Conservation (phyloP, 148 eudicot species). For the Vaccinium myrtillus region DNA sequence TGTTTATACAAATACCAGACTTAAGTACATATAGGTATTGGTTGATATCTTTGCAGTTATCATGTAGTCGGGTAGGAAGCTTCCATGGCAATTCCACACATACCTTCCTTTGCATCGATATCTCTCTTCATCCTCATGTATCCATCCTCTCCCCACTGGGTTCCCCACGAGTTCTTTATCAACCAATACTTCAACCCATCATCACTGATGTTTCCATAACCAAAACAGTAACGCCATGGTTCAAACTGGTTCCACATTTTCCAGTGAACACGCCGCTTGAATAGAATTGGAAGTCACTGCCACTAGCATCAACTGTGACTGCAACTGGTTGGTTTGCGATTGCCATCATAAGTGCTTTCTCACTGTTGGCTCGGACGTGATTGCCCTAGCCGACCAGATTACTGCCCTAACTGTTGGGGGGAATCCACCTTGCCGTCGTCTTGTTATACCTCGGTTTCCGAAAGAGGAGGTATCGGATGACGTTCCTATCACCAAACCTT, state of each 20-base stretch:
- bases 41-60: not conserved
- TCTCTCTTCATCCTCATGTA: not conserved
- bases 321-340: not conserved
- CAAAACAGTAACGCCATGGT: not conserved
- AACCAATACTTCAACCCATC: not conserved
- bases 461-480: too few species aligned
- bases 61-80: not conserved
- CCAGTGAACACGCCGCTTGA: not conserved
- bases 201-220: not conserved
- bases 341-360: conserved; percentile 13
- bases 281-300: not conserved
- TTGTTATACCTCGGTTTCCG: too few species aligned
- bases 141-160: not conserved
- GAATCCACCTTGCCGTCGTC: too few species aligned
- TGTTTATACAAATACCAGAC: not conserved
- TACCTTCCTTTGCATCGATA: not conserved
- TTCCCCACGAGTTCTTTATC: not conserved
- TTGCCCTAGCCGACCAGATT: too few species aligned
- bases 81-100: not conserved
- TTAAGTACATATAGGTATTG: not conserved
- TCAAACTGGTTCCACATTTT: not conserved
- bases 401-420: too few species aligned
- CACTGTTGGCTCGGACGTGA: too few species aligned
- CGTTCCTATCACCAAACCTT: too few species aligned
- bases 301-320: not conserved